Evolutionary conservation across 306 rosid genomes (phyloP).

Genomic region (Lathyrus oleraceus): DNA sequence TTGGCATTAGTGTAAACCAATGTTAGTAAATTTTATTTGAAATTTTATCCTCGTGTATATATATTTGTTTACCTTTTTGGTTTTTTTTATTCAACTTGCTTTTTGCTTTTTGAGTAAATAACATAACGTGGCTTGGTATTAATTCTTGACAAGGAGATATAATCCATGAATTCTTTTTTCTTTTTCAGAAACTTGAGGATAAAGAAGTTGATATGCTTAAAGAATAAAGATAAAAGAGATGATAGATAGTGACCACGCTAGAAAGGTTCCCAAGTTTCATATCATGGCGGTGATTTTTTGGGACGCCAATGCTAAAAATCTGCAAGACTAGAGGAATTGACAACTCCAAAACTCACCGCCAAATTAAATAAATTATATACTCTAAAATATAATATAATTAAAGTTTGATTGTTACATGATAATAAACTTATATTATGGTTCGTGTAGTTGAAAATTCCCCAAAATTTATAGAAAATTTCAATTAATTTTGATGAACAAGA

Average conservation of each 20-base stretch:
- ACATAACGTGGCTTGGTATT: constrained; percentile 14
- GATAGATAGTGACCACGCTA: constrained; percentile 39
- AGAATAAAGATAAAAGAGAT: constrained; percentile 36
- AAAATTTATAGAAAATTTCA: too few species aligned
- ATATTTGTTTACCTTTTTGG: neutral
- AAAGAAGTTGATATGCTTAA: constrained; percentile 35
- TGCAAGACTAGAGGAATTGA: too few species aligned
- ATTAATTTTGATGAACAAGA: too few species aligned
- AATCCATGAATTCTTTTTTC: constrained; percentile 10
- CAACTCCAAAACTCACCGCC: too few species aligned
- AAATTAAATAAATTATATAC: too few species aligned
- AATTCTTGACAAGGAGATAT: constrained; percentile 32
- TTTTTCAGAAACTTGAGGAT: constrained; percentile 21
- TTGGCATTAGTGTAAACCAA: too few species aligned
- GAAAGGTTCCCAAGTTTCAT: constrained; percentile 41
- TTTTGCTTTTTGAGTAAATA: constrained; percentile 6
- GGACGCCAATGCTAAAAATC: neutral
- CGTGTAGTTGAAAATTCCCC: too few species aligned
- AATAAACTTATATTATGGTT: too few species aligned
- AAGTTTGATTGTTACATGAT: too few species aligned
- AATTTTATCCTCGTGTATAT: too few species aligned
- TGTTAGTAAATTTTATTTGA: too few species aligned
- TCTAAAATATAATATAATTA: too few species aligned
- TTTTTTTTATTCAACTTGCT: neutral
- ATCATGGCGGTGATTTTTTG: constrained; percentile 9